Base-by-base conservation (phyloP, 257 asterid species). In the Plantago ovata region DNA sequence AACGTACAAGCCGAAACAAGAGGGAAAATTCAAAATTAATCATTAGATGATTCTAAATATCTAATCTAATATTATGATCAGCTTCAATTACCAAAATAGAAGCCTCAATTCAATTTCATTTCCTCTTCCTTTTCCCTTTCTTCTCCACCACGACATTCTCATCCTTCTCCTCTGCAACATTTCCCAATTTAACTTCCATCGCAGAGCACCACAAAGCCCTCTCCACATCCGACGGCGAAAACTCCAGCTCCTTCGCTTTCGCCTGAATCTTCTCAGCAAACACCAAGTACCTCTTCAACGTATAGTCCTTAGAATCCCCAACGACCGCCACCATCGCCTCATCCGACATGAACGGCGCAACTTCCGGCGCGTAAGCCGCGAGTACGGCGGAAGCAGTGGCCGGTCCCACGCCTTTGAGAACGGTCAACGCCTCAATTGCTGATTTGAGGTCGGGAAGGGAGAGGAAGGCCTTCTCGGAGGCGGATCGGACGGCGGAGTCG, bases 371-470 rank as follows among this genome's bases (percentile, higher is more conserved):
- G 36, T 77, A 84, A 43, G 92, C 98, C 4, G 98, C 92, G 46
- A 91, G 89, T 20, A 87, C 73, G 13, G 96, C 96, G 6, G 98
- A 91, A 32, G 98, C 96, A 33, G 96, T 91, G 58, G 98, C 98
- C 48, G 98, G 94, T 0, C 98, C 98, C 10, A 91, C 86, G 36
- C 98, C 98, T 68, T 91, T 91, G 65, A 91, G 16, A 10, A 72
- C 89, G n/a, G 89, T 80, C 19, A 91, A 69, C 68, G 71, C 95
- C 44, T 66, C 51, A 33, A 91, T 69, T 44, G 95, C 92, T 61
- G 73, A 79, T 3, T 80, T 44, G n/a, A 84, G 73, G 56, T 91
- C 89, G 14, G 94, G 95, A 13, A 84, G 60, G 21, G 79, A 77
- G 47, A 60, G 72, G 45, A 91, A 84, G n/a, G 95, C 96, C 69